phyloP scores from a whole-genome alignment of 2,329 filamentous ascomycete genomes.

The Colletotrichum gloeosporioides region DNA sequence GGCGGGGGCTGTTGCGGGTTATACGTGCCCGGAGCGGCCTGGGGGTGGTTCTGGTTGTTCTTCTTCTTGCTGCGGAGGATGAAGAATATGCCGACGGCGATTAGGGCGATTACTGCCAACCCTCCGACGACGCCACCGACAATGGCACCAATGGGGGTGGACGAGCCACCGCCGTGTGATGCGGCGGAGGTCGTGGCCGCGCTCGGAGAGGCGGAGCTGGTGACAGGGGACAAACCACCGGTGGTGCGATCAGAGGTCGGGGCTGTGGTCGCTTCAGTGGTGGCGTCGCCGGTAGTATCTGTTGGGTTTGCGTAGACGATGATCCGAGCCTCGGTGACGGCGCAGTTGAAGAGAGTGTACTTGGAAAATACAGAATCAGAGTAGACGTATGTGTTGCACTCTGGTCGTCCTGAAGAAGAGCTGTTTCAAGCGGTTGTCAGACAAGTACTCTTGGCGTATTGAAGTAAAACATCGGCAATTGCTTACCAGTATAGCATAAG shows the following conservation, averaged over 20 bases:
- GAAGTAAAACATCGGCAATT: background rate
- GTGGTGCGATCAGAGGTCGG: background rate
- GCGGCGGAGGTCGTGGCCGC: conserved; percentile 26
- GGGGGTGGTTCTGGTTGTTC: background rate
- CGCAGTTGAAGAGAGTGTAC: conserved; percentile 36
- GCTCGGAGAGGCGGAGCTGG: background rate
- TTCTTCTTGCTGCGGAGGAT: conserved; percentile 32
- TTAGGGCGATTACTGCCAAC: conserved; percentile 31
- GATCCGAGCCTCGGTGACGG: conserved; percentile 24
- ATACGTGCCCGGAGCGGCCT: background rate
- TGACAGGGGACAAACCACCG: background rate
- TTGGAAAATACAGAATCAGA: conserved; percentile 18
- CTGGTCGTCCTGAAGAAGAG: conserved; percentile 24
- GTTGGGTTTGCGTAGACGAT: conserved; percentile 25
- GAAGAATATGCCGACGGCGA: conserved; percentile 31
- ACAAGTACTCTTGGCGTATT: background rate
- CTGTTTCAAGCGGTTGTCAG: conserved; percentile 12
- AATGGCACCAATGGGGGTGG: conserved; percentile 37
- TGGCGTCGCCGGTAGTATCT: conserved; percentile 1
- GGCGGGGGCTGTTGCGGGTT: background rate
- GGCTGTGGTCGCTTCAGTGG: background rate
- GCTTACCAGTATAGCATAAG: conserved; percentile 37
- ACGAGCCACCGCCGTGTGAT: conserved; percentile 31
- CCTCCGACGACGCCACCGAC: conserved; percentile 45
- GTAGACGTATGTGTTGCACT: conserved; percentile 36